Evolutionary conservation across 805 yeast species (phyloP).

Genomic region (Myxozyma sirexii): DNA sequence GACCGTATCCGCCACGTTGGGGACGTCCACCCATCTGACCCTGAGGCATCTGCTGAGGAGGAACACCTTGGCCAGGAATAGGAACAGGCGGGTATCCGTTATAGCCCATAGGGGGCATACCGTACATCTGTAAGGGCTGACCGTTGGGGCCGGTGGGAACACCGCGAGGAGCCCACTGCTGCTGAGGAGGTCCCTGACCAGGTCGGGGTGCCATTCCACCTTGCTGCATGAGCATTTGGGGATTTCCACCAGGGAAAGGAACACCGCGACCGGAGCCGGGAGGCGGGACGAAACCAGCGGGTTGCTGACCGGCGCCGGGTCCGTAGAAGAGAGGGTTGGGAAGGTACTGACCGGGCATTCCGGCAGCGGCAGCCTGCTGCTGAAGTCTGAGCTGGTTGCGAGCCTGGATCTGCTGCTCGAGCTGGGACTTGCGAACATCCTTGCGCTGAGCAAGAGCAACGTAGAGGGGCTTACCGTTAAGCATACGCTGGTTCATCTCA

Average conservation of each 20-base stretch:
- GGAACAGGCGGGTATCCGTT: constrained; percentile 58
- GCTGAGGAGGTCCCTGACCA: constrained; percentile 42
- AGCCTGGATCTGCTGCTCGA: constrained; percentile 97
- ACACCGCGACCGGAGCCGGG: constrained; percentile 66
- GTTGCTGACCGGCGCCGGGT: constrained; percentile 52
- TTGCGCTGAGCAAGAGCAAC: constrained; percentile 99
- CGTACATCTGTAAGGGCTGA: constrained; percentile 81
- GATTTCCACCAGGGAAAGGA: constrained; percentile 46
- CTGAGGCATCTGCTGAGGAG: constrained; percentile 51
- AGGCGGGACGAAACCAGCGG: constrained; percentile 83
- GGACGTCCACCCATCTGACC: constrained; percentile 35
- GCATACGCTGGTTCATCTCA: constrained; percentile 97
- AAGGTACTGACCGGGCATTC: constrained; percentile 84
- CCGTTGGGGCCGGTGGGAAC: constrained; percentile 74
- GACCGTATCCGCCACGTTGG: constrained; percentile 19
- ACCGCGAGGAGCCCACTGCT: constrained; percentile 57
- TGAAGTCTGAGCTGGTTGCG: constrained; percentile 98
- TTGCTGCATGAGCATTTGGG: constrained; percentile 45
- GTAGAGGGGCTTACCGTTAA: constrained; percentile 92
- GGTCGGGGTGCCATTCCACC: constrained; percentile 42
- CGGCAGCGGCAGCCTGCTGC: constrained; percentile 82
- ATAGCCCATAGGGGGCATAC: constrained; percentile 74
- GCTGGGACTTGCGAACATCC: constrained; percentile 95
- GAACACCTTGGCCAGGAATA: constrained; percentile 36
- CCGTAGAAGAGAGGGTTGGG: constrained; percentile 77